Evolutionary conservation across 2,329 filamentous ascomycete species (phyloP).

Genomic region (Cadophora malorum): DNA sequence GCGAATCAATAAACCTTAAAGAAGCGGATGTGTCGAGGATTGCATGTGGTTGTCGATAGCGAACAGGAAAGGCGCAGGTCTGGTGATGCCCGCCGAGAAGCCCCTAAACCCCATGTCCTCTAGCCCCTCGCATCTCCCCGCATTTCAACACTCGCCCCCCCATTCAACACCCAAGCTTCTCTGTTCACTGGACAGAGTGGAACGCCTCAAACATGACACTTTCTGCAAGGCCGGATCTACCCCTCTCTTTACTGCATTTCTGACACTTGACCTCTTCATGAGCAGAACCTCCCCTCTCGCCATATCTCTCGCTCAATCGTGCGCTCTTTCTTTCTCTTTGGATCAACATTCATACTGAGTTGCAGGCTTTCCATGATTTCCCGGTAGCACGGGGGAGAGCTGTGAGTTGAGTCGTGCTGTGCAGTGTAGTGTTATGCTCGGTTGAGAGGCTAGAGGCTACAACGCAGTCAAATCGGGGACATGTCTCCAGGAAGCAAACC

Average conservation of each 20-base stretch:
- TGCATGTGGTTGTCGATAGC: neutral
- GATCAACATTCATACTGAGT: conserved; percentile 1
- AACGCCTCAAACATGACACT: conserved; percentile 1
- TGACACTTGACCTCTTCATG: neutral
- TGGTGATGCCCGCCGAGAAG: neutral
- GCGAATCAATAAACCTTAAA: conserved; percentile 44
- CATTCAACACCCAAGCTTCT: neutral
- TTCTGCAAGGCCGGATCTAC: neutral
- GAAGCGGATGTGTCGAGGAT: conserved; percentile 30
- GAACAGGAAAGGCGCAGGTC: neutral
- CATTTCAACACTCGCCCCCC: conserved; percentile 17
- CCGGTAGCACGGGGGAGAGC: conserved; percentile 20
- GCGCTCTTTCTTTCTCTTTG: conserved; percentile 7
- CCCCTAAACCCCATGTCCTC: neutral
- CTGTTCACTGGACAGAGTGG: neutral
- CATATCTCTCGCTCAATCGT: conserved; percentile 40
- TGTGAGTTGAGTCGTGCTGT: neutral
- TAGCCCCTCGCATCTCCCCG: conserved; percentile 3
- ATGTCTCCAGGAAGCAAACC: conserved; percentile 42
- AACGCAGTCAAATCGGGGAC: conserved; percentile 21
- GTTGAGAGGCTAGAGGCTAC: neutral
- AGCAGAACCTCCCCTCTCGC: conserved; percentile 18
- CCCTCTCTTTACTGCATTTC: neutral
- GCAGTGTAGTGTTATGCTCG: neutral
- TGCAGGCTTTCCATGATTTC: conserved; percentile 29